Base-by-base conservation (phyloP, 1,284 basidiomycete genomes). In the Heterobasidion annosum region DNA sequence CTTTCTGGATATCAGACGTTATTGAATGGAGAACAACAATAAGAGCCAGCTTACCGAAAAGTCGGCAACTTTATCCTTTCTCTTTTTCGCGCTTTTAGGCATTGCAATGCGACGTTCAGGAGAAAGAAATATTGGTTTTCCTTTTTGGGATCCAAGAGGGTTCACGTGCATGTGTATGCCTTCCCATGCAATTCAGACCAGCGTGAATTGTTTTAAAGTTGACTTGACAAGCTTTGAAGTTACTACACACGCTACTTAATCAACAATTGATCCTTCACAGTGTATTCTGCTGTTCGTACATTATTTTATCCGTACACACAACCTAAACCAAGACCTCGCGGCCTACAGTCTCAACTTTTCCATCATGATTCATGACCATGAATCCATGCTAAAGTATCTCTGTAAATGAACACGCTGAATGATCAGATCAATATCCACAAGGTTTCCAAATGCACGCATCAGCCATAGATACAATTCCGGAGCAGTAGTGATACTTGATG, bases 61-160 rank as follows among this genome's bases (percentile, higher is more conserved):
- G 68, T 96, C 93, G n/a, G 88, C 88, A 1, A 79, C 82, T 68
- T 91, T 93, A 58, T 88, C 91, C 66, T 86, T 92, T 66, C 84
- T 86, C 70, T 90, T 93, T 68, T 89, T 94, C 9, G 83, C 74
- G 58, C 82, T 88, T 70, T 94, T 94, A 9, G 92, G 91, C 93
- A 95, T 90, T 16, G 19, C 54, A 35, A 43, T 51, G 48, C 48
- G 16, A 34, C n/a, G 10, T 13, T 8, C 3, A 16, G 33, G 16
- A 34, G 33, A 15, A 18, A 44, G 12, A 44, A 25, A 48, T 25
- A 12, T 15, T 48, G 32, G 6, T 8, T n/a, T 48, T 18, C 13
- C 25, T 48, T 18, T 48, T 48, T 25, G 32, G 7, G 47, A 48
- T 9, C 18, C 4, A 25, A 25, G 25, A 25, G 25, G 25, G 25